Conservation (phyloP, 805 yeast species). For the Yamadazyma insecticola region DNA sequence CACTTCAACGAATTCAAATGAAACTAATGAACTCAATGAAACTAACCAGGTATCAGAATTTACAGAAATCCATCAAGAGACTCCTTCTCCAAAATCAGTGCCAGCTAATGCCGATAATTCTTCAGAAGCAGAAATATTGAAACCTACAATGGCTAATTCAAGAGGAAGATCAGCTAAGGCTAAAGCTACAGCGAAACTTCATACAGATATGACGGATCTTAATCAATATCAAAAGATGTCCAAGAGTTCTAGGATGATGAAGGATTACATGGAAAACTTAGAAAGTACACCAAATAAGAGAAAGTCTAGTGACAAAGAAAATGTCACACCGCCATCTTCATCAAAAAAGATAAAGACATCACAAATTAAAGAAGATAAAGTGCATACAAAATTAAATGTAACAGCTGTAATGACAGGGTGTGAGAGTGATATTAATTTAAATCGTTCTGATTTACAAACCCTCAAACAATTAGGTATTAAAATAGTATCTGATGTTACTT, state of each 20-base stretch:
- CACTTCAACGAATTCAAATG: neutral
- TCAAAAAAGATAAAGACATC: constrained; percentile 14
- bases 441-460: constrained; percentile 37
- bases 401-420: constrained; percentile 57
- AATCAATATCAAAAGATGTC: constrained; percentile 53
- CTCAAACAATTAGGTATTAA: constrained; percentile 55
- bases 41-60: no score
- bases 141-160: constrained; percentile 6
- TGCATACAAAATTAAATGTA: constrained; percentile 1
- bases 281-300: constrained; percentile 16
- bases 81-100: neutral
- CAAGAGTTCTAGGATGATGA: constrained; percentile 41
- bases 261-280: constrained; percentile 30
- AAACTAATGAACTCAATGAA: no score
- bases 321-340: constrained; percentile 8
- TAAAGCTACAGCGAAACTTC: constrained; percentile 62
- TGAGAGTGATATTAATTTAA: constrained; percentile 39
- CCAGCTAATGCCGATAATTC: neutral
- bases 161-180: constrained; percentile 55
- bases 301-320: constrained; percentile 8
- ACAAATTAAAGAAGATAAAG: no score
- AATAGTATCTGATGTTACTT: constrained; percentile 39
- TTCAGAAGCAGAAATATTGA: neutral
- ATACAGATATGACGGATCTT: constrained; percentile 63
- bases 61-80: no score